These are phyloP conservation scores for Neurospora sp. DNA, from an alignment of 2,329 filamentous ascomycete species.

Conservation along the genomic window DNA sequence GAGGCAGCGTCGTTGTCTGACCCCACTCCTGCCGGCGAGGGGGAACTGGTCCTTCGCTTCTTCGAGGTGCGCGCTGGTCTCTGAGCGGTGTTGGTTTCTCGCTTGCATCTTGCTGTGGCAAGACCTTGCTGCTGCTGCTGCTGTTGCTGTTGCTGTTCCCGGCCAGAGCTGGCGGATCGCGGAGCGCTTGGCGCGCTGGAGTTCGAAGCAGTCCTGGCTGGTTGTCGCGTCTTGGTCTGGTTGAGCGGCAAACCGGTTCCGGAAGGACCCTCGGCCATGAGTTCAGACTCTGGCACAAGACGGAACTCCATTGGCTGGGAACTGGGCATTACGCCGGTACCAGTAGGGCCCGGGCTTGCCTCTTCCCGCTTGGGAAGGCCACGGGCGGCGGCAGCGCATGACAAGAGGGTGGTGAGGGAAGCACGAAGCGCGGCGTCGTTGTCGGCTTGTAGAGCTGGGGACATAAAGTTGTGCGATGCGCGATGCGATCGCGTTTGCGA, in stretches of 20 bases:
- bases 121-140: slow-evolving; percentile 7
- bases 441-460: slow-evolving; percentile 69
- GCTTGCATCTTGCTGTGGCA: slow-evolving; percentile 34
- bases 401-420: slow-evolving; percentile 87
- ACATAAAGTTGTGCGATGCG: slow-evolving; percentile 51
- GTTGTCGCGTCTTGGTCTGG: slow-evolving; percentile 9
- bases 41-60: slow-evolving; percentile 44
- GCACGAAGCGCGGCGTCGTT: slow-evolving; percentile 89
- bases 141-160: slow-evolving; percentile 5
- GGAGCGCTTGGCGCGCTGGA: slow-evolving; percentile 21
- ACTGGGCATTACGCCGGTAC: slow-evolving; percentile 33
- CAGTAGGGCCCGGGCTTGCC: slow-evolving; percentile 25
- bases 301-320: slow-evolving; percentile 48
- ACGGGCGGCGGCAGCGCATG: slow-evolving; percentile 85
- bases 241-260: not conserved
- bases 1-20: slow-evolving; percentile 22
- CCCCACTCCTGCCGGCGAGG: slow-evolving; percentile 19
- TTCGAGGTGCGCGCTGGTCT: slow-evolving; percentile 40
- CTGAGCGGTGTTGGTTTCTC: slow-evolving; percentile 26
- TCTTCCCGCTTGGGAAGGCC: slow-evolving; percentile 60
- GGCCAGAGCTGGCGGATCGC: slow-evolving; percentile 14
- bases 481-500: slow-evolving; percentile 37
- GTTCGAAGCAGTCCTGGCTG: slow-evolving; percentile 20
- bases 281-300: slow-evolving; percentile 50
- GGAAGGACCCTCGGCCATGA: slow-evolving; percentile 30